Evolutionary conservation across 2,329 filamentous ascomycete genomes (phyloP).

Genomic region (Beauveria varroae): DNA sequence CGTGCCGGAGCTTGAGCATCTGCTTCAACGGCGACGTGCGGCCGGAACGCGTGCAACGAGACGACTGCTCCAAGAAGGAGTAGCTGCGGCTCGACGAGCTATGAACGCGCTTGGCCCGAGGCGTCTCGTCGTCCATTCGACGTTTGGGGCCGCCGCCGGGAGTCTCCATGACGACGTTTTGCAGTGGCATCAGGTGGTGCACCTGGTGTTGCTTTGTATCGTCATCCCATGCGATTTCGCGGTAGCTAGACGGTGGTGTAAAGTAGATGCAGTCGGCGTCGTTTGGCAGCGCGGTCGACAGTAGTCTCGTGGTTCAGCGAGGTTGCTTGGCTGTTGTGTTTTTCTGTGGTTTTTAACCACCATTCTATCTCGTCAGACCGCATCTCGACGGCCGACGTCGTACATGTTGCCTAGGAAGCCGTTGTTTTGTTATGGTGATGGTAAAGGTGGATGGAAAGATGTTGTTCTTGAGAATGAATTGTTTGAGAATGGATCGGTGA

Average conservation of each 20-base stretch:
- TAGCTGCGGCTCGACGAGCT: neutral
- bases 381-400: neutral
- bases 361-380: neutral
- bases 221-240: neutral
- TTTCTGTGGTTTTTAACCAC: neutral
- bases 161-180: neutral
- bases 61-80: neutral
- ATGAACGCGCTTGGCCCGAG: neutral
- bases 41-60: neutral
- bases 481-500: too few relatives aligned
- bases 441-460: neutral
- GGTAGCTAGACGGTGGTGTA: neutral
- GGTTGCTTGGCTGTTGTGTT: neutral
- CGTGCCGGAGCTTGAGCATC: neutral
- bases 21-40: neutral
- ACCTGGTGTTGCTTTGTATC: neutral
- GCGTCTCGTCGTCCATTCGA: neutral
- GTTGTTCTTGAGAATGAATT: too few relatives aligned
- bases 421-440: neutral
- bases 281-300: neutral
- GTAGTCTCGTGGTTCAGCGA: neutral
- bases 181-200: neutral
- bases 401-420: neutral
- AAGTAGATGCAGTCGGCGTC: neutral
- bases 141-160: neutral